A percentile compares a stretch with the other conserved stretches of the same genome.
Evolutionary conservation across 352 stramenopile genomes (phyloP).

Genomic region (Blastocystis sp.): DNA sequence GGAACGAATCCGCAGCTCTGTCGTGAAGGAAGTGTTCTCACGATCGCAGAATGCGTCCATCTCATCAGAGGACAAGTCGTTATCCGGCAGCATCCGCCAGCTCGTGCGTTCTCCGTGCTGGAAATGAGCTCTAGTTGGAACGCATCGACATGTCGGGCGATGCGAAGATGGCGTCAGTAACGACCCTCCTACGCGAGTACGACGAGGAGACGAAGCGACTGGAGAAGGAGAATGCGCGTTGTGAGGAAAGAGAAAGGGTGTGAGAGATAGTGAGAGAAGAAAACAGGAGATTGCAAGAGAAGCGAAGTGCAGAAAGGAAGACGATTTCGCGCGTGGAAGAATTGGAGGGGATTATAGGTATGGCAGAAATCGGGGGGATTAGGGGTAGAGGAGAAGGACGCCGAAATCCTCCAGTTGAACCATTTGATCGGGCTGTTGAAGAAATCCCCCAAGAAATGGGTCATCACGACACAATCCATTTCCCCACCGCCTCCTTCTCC

Average conservation of each 20-base stretch:
- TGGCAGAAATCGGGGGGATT: not conserved
- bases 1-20: not conserved
- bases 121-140: not conserved
- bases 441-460: constrained; percentile 1
- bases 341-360: constrained; percentile 14
- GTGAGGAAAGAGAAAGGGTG: too few relatives aligned
- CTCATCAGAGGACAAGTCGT: not conserved
- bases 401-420: constrained; percentile 33
- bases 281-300: not conserved
- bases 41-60: not conserved
- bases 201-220: not conserved
- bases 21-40: constrained; percentile 12
- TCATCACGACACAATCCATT: not conserved
- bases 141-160: not conserved
- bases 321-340: not conserved
- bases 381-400: constrained; percentile 30
- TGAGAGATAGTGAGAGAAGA: not conserved
- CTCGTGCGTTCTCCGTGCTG: not conserved
- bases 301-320: not conserved
- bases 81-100: not conserved
- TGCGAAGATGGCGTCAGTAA: not conserved
- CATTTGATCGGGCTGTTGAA: constrained; percentile 19
- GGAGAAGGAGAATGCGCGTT: not conserved
- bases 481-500: not conserved
- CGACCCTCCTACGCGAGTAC: not conserved